These are phyloP conservation scores for Dryas octopetala DNA, from an alignment of 306 rosid species.

Conservation along the genomic window DNA sequence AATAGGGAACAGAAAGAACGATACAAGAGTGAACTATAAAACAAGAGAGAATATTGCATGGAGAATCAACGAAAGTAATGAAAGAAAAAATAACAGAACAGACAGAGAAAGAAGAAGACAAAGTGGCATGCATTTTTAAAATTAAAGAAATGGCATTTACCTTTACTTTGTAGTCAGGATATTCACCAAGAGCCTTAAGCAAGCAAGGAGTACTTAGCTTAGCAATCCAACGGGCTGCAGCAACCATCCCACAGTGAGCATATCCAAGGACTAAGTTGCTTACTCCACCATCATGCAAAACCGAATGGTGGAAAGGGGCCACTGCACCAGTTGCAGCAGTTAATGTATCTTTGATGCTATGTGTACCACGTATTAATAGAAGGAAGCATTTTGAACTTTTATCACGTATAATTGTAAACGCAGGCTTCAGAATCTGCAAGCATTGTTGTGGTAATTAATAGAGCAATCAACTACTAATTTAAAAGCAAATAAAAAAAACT, in stretches of 20 bases:
- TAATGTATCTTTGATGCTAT: slow-evolving; percentile 94
- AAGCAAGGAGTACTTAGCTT: slow-evolving; percentile 85
- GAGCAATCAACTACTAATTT: slow-evolving; percentile 17
- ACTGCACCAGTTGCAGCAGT: slow-evolving; percentile 98
- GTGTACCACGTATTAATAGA: slow-evolving; percentile 92
- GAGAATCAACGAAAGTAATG: neutral
- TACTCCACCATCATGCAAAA: slow-evolving; percentile 90
- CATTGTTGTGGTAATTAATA: slow-evolving; percentile 24
- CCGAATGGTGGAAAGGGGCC: slow-evolving; percentile 93
- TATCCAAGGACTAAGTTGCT: slow-evolving; percentile 91
- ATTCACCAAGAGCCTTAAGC: slow-evolving; percentile 69
- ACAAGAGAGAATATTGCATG: neutral
- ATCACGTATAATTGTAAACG: slow-evolving; percentile 82
- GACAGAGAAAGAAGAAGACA: neutral
- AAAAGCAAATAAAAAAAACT: slow-evolving; percentile 14
- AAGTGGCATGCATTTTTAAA: neutral
- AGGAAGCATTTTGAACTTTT: slow-evolving; percentile 76
- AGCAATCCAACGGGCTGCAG: slow-evolving; percentile 99
- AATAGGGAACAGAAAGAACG: neutral
- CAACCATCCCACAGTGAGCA: slow-evolving; percentile 99
- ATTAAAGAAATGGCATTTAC: slow-evolving; percentile 31
- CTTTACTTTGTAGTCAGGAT: slow-evolving; percentile 77
- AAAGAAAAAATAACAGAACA: neutral
- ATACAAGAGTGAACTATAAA: neutral
- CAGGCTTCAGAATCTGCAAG: slow-evolving; percentile 92